Base-by-base conservation (phyloP, 768 basidiomycete genomes). In the Boletus rex-veris region DNA sequence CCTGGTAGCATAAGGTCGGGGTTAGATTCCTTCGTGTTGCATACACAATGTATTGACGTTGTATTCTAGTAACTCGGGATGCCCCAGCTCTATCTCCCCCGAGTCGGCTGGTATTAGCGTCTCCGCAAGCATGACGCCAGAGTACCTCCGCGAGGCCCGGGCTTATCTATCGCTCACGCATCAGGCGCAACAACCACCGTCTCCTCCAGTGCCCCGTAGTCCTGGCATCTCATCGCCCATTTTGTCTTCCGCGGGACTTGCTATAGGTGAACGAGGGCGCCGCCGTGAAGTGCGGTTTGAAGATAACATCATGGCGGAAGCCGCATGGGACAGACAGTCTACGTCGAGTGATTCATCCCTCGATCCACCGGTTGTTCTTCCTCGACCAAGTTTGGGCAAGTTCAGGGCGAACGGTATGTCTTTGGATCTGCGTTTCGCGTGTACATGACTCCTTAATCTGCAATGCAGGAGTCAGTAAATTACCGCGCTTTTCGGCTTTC, bases 271-370 rank as follows among this genome's bases (percentile, higher is more conserved):
- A 21, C 63, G 56, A 39, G 70, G 57, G 14, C 69, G 61, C 26
- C 66, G 64, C n/a, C 69, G 69, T 7, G 69, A 70, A 50, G 69
- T 70, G 16, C 64, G 70, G 16, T 70, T 70, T 24, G 69, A 72
- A 30, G 69, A 70, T 7, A 72, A 62, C 41, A 70, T 70, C 19
- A 60, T 70, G 51, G 42, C 63, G 15, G 69, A 72, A 45, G 36
- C 62, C 26, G 57, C 43, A 14, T 70, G 70, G 69, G 71, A 67
- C 15, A 57, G 63, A 3, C 64, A 58, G 31, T 72, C 69, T 35
- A 55, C 66, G 19, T 72, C 69, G 45, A 69, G 66, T 9, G 60
- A 66, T 35, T 59, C 66, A 12, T 62, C 69, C 11, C 53, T 70
- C 28, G 63, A 66, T n/a, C 63, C 57, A 24, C 66, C 68, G 3